phyloP scores from a whole-genome alignment of 2,329 filamentous ascomycete species.

The Penicillium sp. region DNA sequence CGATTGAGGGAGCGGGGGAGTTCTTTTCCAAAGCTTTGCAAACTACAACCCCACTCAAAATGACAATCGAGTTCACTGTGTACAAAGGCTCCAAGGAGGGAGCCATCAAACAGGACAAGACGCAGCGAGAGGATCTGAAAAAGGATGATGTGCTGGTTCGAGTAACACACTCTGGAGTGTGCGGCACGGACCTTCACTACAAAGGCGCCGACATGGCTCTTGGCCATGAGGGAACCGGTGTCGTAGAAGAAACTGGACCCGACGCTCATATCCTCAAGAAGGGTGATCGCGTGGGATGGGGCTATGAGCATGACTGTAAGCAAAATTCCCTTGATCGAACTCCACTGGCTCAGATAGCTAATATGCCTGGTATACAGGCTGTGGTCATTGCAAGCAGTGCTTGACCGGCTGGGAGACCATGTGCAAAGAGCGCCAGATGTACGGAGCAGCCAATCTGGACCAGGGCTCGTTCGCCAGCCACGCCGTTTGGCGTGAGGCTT shows the following conservation, averaged over 20 bases:
- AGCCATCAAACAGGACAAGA: constrained; percentile 54
- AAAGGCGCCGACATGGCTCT: constrained; percentile 33
- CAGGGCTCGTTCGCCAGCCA: constrained; percentile 41
- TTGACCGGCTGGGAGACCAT: constrained; percentile 35
- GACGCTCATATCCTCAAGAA: constrained; percentile 36
- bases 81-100: constrained; percentile 64
- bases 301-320: constrained; percentile 36
- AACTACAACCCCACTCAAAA: constrained; percentile 4
- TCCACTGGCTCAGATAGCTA: background rate
- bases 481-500: constrained; percentile 43
- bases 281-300: constrained; percentile 47
- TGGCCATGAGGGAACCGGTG: constrained; percentile 42
- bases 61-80: constrained; percentile 56
- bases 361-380: constrained; percentile 12
- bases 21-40: background rate
- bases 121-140: constrained; percentile 40
- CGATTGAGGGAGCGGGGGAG: background rate
- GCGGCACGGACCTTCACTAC: constrained; percentile 59
- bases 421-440: constrained; percentile 38
- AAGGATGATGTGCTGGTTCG: constrained; percentile 58
- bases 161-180: constrained; percentile 67
- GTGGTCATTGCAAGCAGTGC: constrained; percentile 41
- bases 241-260: constrained; percentile 34
- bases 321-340: background rate
- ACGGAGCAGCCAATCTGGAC: constrained; percentile 35